Evolutionary conservation across 148 eudicot genomes (phyloP).

Genomic region (Talinum fruticosum): DNA sequence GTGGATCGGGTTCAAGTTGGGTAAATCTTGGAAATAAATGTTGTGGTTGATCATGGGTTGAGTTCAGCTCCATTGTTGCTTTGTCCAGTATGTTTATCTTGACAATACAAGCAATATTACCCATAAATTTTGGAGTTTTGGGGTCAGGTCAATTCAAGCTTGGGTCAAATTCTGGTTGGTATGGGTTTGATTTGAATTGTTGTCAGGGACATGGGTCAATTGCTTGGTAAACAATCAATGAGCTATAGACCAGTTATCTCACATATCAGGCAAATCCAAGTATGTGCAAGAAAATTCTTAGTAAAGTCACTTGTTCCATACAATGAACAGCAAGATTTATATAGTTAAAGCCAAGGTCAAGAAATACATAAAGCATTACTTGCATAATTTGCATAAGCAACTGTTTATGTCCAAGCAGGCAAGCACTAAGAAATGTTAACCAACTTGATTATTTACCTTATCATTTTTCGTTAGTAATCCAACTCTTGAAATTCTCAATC

Average conservation of each 20-base stretch:
- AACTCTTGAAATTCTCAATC: slow-evolving; percentile 69
- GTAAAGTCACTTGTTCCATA: not conserved
- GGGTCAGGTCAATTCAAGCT: not conserved
- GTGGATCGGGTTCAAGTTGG: not conserved
- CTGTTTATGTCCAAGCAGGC: not conserved
- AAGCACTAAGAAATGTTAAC: not conserved
- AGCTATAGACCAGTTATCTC: slow-evolving; percentile 1
- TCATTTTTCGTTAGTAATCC: slow-evolving; percentile 52
- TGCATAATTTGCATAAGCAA: not conserved
- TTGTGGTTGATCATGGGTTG: not conserved
- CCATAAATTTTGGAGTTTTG: not conserved
- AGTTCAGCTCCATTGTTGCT: not conserved
- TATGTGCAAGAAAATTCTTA: not conserved
- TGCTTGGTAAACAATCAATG: not conserved
- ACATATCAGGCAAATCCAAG: not conserved
- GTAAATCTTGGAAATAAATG: too few relatives aligned
- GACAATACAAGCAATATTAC: not conserved
- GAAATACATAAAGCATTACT: not conserved
- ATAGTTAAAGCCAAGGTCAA: not conserved
- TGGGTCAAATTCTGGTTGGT: not conserved
- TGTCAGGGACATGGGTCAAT: too few relatives aligned
- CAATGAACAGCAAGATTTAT: not conserved
- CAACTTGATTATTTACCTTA: slow-evolving; percentile 42
- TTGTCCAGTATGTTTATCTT: not conserved
- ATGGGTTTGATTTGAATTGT: not conserved